Conservation (phyloP, 1,139 yeast genomes). For the Taiozyma sp. region DNA sequence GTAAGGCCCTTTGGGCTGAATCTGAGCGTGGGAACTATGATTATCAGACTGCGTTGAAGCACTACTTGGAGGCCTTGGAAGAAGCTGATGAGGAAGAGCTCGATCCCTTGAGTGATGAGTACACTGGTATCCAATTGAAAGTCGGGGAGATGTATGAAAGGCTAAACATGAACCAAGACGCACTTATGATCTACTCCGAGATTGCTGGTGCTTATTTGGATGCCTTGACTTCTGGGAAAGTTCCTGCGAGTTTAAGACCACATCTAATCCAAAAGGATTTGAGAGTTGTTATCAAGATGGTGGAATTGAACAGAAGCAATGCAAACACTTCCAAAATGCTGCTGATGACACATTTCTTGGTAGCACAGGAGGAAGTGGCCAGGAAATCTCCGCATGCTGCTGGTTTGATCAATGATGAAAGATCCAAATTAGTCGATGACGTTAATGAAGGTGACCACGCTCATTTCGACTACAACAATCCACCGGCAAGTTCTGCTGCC, state of each 20-base stretch:
- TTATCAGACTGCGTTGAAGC: conserved; percentile 60
- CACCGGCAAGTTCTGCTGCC: not conserved
- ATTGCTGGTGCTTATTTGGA: conserved; percentile 59
- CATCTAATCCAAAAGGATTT: conserved; percentile 70
- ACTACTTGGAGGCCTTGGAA: conserved; percentile 54
- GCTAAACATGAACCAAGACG: conserved; percentile 55
- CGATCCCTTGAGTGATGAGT: conserved; percentile 59
- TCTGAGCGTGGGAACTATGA: conserved; percentile 62
- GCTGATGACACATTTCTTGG: conserved; percentile 55
- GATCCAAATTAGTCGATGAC: conserved; percentile 1
- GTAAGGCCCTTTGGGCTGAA: conserved; percentile 85
- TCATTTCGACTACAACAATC: not conserved
- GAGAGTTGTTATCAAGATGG: conserved; percentile 63
- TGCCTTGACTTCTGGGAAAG: conserved; percentile 37
- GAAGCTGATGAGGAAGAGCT: conserved; percentile 42
- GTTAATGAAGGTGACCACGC: not conserved
- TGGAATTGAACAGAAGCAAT: conserved; percentile 48
- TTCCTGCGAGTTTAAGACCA: conserved; percentile 37
- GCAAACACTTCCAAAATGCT: conserved; percentile 54
- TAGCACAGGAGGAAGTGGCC: conserved; percentile 61
- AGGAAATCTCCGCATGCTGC: conserved; percentile 24
- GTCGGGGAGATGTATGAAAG: conserved; percentile 84
- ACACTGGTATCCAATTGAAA: conserved; percentile 83
- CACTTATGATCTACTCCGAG: conserved; percentile 62
- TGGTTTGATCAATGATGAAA: conserved; percentile 14